Evolutionary conservation across 768 basidiomycete species (phyloP).

Genomic region (Tremella fuciformis): DNA sequence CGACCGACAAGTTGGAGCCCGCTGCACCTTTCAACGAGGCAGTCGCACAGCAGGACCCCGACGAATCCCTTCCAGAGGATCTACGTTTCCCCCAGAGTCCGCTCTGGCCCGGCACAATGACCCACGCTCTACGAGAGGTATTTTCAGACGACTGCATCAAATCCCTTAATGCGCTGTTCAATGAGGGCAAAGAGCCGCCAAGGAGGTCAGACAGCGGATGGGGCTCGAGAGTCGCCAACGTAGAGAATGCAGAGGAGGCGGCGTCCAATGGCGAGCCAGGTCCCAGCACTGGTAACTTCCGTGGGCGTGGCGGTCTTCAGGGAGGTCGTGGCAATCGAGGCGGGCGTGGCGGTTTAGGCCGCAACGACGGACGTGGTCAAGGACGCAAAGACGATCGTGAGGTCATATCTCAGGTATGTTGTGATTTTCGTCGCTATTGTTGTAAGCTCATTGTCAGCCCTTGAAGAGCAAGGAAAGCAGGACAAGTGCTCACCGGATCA

Average conservation of each 20-base stretch:
- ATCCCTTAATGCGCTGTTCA: conserved; percentile 67
- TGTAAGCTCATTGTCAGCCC: conserved; percentile 57
- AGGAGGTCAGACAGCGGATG: conserved; percentile 72
- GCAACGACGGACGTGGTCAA: conserved; percentile 28
- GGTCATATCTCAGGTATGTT: conserved; percentile 75
- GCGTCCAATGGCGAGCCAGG: conserved; percentile 27
- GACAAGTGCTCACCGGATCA: conserved; percentile 72
- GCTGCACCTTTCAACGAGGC: conserved; percentile 47
- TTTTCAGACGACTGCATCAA: conserved; percentile 63
- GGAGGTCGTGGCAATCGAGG: conserved; percentile 41
- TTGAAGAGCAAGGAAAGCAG: conserved; percentile 77
- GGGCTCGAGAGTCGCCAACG: conserved; percentile 52
- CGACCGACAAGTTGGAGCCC: conserved; percentile 63
- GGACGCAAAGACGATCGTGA: conserved; percentile 64
- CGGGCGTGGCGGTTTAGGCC: conserved; percentile 31
- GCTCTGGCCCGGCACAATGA: conserved; percentile 32
- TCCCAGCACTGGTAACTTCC: background rate
- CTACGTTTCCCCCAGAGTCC: conserved; percentile 31
- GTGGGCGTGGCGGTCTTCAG: conserved; percentile 37
- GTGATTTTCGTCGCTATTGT: conserved; percentile 1
- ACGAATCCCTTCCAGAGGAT: conserved; percentile 31
- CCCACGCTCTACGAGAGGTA: conserved; percentile 60
- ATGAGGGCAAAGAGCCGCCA: conserved; percentile 78
- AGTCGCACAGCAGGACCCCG: background rate
- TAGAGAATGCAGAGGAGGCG: conserved; percentile 26